Base-by-base conservation (phyloP, 129 eudicot species). In the Pulicaria dysenterica region DNA sequence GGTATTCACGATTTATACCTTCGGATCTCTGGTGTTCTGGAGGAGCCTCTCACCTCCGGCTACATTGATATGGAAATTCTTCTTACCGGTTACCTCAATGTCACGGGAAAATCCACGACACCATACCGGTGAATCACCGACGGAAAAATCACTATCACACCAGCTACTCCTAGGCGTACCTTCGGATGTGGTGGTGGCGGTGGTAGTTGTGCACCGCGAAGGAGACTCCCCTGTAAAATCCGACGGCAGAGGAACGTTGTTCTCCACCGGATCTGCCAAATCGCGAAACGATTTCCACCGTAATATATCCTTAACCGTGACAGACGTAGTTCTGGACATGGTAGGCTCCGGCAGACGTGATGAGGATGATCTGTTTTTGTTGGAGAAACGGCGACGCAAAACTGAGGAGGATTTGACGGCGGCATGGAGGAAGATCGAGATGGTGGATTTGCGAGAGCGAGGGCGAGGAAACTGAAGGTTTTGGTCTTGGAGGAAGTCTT, bases 271-370 rank as follows among this genome's bases (percentile, higher is more conserved):
- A 62, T 78, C 82, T 15, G 12, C 83, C 76, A 85, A 4, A 72
- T 86, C 96, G 7, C 97, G 91, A 38, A 87, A 92, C 43, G 98
- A 92, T 71, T 36, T 89, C 96, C 91, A 92, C 69, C 95, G 74
- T 56, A 92, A 40, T 16, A 92, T 92, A 74, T 92, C 98, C 82
- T 89, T 92, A 15, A 92, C 96, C 47, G 77, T 89, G 37, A 86
- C 87, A 5, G 78, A 80, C 3, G 53, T 64, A 0, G 82, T 42
- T 54, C 77, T 71, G 41, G 57, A 13, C 73, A 78, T 70, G 15
- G 65, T 53, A 16, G 82, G 77, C 59, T 78, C 82, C 13, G 77
- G 49, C 3, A 14, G 5, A 36, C 67, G 50, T 46, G 69, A 45
- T 1, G 66, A 51, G 2, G 73, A 58, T 24, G 73, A 58, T 24